Evolutionary conservation across 106 monocot species (phyloP).

Genomic region (Dendrobium officinale): DNA sequence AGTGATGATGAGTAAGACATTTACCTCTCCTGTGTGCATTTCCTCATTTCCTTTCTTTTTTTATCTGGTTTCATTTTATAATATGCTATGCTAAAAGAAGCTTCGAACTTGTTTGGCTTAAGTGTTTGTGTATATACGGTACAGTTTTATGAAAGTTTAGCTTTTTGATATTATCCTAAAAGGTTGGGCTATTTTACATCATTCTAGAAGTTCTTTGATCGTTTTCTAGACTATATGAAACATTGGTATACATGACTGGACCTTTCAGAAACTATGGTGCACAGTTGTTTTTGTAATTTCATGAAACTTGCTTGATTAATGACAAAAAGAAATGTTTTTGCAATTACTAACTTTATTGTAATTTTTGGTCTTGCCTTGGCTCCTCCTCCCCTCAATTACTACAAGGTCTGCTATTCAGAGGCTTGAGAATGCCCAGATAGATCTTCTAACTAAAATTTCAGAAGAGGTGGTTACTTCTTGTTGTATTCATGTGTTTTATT

Average conservation of each 20-base stretch:
- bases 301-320: background rate
- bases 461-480: constrained; percentile 49
- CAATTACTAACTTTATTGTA: background rate
- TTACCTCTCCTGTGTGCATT: background rate
- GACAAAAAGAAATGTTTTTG: background rate
- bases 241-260: background rate
- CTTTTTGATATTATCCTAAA: background rate
- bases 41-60: background rate
- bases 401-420: constrained; percentile 50
- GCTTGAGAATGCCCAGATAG: constrained; percentile 69
- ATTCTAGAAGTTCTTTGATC: background rate
- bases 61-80: background rate
- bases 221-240: background rate
- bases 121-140: background rate
- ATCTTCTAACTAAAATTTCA: constrained; percentile 61
- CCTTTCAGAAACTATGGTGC: background rate
- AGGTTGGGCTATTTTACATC: no score
- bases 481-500: constrained; percentile 1
- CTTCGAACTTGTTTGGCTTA: background rate
- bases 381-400: background rate
- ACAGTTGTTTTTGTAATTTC: background rate
- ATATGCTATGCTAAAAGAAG: constrained; percentile 1
- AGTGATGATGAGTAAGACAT: constrained; percentile 71
- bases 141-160: background rate
- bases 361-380: background rate